A percentile compares a stretch with the other conserved stretches of the same genome.
These are phyloP conservation scores for Penicillium bovifimosum DNA, from an alignment of 495 filamentous ascomycete species.

Conservation along the genomic window DNA sequence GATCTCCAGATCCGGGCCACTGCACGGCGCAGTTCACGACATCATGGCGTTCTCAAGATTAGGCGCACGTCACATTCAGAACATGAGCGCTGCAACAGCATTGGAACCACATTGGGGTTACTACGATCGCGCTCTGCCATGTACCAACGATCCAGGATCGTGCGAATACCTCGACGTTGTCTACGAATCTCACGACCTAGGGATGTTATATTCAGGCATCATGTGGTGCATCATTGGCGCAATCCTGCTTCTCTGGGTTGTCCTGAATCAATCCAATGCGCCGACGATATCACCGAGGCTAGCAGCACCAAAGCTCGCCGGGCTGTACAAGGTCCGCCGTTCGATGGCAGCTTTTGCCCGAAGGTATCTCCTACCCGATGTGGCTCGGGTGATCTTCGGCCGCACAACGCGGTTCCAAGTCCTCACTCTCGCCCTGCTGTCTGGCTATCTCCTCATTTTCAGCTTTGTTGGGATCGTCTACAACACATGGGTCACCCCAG, in stretches of 20 bases:
- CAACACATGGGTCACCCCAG: slow-evolving; percentile 54
- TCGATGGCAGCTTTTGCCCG: slow-evolving; percentile 16
- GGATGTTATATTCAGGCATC: slow-evolving; percentile 57
- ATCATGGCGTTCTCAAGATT: slow-evolving; percentile 9
- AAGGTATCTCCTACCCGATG: slow-evolving; percentile 37
- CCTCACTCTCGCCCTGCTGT: slow-evolving; percentile 45
- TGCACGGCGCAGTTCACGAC: neutral
- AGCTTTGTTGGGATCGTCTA: slow-evolving; percentile 58
- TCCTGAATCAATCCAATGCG: slow-evolving; percentile 6
- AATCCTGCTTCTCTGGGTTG: slow-evolving; percentile 45
- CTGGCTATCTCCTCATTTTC: slow-evolving; percentile 53
- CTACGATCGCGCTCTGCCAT: slow-evolving; percentile 49
- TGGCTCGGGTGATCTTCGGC: slow-evolving; percentile 29
- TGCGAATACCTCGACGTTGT: slow-evolving; percentile 61
- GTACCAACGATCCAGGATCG: slow-evolving; percentile 52
- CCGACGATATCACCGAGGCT: slow-evolving; percentile 2
- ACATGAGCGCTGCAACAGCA: slow-evolving; percentile 29
- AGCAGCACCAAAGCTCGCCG: neutral
- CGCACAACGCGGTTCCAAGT: slow-evolving; percentile 41
- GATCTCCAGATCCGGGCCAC: neutral
- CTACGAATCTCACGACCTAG: slow-evolving; percentile 53
- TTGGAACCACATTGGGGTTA: slow-evolving; percentile 60
- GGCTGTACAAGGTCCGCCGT: slow-evolving; percentile 7
- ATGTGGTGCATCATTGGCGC: slow-evolving; percentile 53
- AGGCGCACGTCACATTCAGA: slow-evolving; percentile 32